These are phyloP conservation scores for Licmophora abbreviata DNA, from an alignment of 108 stramenopile species.

Conservation along the genomic window DNA sequence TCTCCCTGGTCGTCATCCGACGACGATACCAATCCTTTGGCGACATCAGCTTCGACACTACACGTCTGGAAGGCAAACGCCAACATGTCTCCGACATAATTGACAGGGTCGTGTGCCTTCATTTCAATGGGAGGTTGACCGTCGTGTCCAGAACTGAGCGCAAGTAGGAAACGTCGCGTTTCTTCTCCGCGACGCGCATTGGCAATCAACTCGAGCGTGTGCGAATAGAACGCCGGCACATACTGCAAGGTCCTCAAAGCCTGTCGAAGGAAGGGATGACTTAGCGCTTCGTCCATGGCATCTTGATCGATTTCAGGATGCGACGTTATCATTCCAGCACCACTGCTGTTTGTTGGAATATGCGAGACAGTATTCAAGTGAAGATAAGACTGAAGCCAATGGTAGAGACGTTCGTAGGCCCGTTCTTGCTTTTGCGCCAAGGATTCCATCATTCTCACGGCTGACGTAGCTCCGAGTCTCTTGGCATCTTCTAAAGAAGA, in stretches of 20 bases:
- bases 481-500: constrained; percentile 6
- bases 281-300: constrained; percentile 58
- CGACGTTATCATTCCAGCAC: background rate
- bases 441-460: constrained; percentile 79
- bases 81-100: constrained; percentile 81
- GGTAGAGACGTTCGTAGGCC: constrained; percentile 83
- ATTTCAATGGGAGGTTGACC: constrained; percentile 75
- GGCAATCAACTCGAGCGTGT: constrained; percentile 72
- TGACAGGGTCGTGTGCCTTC: constrained; percentile 81
- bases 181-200: constrained; percentile 52
- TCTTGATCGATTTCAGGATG: constrained; percentile 27
- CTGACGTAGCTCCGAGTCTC: constrained; percentile 55
- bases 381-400: constrained; percentile 64
- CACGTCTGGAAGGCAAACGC: constrained; percentile 75
- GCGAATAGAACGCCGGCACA: constrained; percentile 65
- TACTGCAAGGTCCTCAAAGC: constrained; percentile 50
- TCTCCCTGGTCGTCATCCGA: constrained; percentile 14
- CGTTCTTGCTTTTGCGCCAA: constrained; percentile 72
- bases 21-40: constrained; percentile 31
- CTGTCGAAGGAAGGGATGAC: constrained; percentile 52
- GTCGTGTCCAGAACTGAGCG: constrained; percentile 64
- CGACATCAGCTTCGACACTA: constrained; percentile 74
- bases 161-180: constrained; percentile 74
- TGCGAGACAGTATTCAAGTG: constrained; percentile 25
- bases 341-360: constrained; percentile 7